Evolutionary conservation across 352 stramenopile genomes (phyloP).

Genomic region (Phytopythium oedochilum): DNA sequence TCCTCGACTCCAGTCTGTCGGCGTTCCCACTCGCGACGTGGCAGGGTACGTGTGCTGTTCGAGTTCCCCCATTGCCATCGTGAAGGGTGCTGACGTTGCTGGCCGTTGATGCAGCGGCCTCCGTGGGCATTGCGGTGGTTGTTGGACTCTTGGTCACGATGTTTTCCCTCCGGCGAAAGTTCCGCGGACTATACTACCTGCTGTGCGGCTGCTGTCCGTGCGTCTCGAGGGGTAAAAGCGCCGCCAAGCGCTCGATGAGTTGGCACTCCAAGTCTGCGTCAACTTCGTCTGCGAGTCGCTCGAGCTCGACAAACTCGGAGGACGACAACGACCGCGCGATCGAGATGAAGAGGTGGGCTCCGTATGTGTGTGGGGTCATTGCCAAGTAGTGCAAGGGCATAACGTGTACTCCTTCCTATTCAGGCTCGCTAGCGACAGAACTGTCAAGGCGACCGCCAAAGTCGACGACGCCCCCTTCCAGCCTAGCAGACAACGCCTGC

Average conservation of each 20-base stretch:
- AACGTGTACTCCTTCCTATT: too few species aligned
- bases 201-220: conserved; percentile 2
- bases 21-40: conserved; percentile 46
- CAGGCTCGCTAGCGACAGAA: not conserved
- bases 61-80: not conserved
- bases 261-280: conserved; percentile 7
- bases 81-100: not conserved
- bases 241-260: conserved; percentile 7
- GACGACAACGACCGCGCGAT: not conserved
- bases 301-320: conserved; percentile 16
- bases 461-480: not conserved
- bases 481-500: not conserved
- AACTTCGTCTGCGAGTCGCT: conserved; percentile 3
- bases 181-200: conserved; percentile 11
- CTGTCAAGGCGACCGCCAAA: not conserved
- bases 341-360: conserved; percentile 1
- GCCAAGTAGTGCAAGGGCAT: not conserved
- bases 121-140: conserved; percentile 35
- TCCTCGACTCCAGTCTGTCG: conserved; percentile 20
- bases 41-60: conserved; percentile 33
- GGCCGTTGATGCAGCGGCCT: conserved; percentile 28
- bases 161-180: conserved; percentile 46
- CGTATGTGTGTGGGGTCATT: not conserved
- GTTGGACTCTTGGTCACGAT: conserved; percentile 44
- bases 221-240: not conserved